Percentiles rank a stretch among this genome's conserved stretches.
Conservation (phyloP, 225 moss, liverwort and hornwort genomes). For the Antitrichia curtipendula region DNA sequence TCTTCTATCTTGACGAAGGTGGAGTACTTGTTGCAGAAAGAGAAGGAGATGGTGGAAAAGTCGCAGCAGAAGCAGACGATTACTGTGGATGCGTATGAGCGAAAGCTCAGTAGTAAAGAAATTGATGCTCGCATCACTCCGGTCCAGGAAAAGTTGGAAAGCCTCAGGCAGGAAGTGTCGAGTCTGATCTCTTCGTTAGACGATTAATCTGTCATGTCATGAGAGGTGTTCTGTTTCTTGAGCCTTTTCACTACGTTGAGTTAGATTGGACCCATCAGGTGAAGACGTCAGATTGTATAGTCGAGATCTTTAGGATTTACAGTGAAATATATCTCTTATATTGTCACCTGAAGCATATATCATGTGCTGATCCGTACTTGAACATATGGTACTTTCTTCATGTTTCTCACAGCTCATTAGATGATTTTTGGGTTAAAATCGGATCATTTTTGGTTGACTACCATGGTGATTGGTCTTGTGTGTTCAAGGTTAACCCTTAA, state of each 20-base stretch:
- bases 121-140: slow-evolving; percentile 76
- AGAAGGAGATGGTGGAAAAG: slow-evolving; percentile 93
- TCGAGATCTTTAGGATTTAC: not conserved
- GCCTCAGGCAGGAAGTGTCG: slow-evolving; percentile 63
- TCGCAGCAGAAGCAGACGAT: slow-evolving; percentile 80
- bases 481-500: too few species aligned
- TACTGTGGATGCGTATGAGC: slow-evolving; percentile 81
- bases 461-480: not conserved
- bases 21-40: slow-evolving; percentile 66
- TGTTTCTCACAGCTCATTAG: not conserved
- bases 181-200: slow-evolving; percentile 43
- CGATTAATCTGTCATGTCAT: slow-evolving; percentile 17
- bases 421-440: not conserved
- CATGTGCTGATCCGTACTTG: not conserved
- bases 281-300: not conserved
- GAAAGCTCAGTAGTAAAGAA: slow-evolving; percentile 74
- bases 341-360: not conserved
- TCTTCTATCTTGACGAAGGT: slow-evolving; percentile 32
- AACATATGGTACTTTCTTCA: not conserved
- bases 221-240: not conserved
- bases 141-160: slow-evolving; percentile 67
- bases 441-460: not conserved
- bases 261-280: not conserved
- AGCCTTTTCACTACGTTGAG: not conserved
- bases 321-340: not conserved